Base-by-base conservation (phyloP, 1,284 basidiomycete species). In the Cystobasidium pallidum region DNA sequence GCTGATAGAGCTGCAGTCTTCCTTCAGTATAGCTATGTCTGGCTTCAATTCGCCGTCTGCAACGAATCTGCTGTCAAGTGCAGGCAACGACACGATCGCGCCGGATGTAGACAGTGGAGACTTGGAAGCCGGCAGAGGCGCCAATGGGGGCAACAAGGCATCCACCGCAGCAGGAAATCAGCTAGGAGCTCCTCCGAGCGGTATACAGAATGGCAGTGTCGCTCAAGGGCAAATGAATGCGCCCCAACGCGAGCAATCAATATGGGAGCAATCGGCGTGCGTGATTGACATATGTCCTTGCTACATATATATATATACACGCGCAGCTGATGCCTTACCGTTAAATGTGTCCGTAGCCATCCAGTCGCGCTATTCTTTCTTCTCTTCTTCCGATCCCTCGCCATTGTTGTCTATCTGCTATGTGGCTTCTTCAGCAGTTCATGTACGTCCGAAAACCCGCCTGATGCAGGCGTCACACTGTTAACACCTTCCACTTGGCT, bases 321-420 rank as follows among this genome's bases (percentile, higher is more conserved):
- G 2, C 8, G 24, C 19, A 36, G 34, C n/a, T 62, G 34, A 21
- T 49, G 3, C 21, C 21, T 3, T 7, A 15, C 28, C 58, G 21
- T 61, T 10, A 21, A 19, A 17, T 57, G 13, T 24, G 21, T n/a
- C 6, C 24, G 32, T 66, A 72, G 74, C 2, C 93, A 95, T 80
- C 93, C 93, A 2, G 78, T 89, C 68, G 88, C 88, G 10, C 85
- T 97, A 26, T 87, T 92, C 77, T 91, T 88, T 80, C 85, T 96
- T 34, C 96, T 88, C 81, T 82, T 91, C 78, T 95, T 97, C 84
- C 86, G 93, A 57, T 86, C 88, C 75, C 85, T 88, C 10, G 93
- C 94, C 26, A 88, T 97, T 63, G 84, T 88, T 3, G 90, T 93
- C 2, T 96, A 95, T 81, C 86, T 96, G 55, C 84, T 96, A 26